Percentiles rank a stretch among this genome's conserved stretches.
Conservation (phyloP, 1,139 yeast species). For the Kluyveromyces marxianus region DNA sequence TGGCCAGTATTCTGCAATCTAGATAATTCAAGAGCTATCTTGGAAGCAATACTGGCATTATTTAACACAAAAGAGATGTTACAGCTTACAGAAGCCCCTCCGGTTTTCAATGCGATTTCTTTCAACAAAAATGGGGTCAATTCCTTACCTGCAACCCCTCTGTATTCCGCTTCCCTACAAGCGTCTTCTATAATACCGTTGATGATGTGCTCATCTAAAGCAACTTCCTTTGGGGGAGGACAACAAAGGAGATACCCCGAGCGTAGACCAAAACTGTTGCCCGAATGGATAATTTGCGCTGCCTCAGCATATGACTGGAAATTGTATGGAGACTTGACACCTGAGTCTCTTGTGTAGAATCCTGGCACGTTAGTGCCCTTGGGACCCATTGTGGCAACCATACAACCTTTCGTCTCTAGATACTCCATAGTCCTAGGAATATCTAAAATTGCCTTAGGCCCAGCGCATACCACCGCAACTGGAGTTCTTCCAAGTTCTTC, state of each 20-base stretch:
- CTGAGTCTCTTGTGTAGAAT: conserved; percentile 72
- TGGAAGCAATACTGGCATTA: conserved; percentile 63
- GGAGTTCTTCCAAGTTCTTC: conserved; percentile 80
- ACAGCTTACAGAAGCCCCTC: conserved; percentile 62
- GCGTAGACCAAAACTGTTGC: conserved; percentile 42
- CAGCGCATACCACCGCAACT: conserved; percentile 83
- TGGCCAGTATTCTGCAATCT: conserved; percentile 27
- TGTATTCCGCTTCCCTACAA: conserved; percentile 44
- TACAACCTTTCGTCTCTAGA: conserved; percentile 78
- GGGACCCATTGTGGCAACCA: conserved; percentile 42
- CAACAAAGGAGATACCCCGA: conserved; percentile 76
- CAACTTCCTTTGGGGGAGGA: conserved; percentile 66
- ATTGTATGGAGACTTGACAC: conserved; percentile 60
- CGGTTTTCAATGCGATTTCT: conserved; percentile 56
- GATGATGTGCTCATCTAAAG: conserved; percentile 50
- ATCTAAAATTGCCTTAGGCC: conserved; percentile 82
- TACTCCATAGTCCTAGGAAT: conserved; percentile 77
- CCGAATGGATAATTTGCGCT: conserved; percentile 52
- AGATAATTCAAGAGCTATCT: conserved; percentile 52
- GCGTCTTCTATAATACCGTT: conserved; percentile 53
- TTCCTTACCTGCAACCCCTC: conserved; percentile 60
- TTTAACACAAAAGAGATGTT: conserved; percentile 72
- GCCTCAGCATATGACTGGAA: conserved; percentile 49
- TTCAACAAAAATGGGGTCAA: conserved; percentile 71
- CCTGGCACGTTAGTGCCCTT: conserved; percentile 66